phyloP scores from a whole-genome alignment of 805 yeast genomes.

The Candida michaelii region DNA sequence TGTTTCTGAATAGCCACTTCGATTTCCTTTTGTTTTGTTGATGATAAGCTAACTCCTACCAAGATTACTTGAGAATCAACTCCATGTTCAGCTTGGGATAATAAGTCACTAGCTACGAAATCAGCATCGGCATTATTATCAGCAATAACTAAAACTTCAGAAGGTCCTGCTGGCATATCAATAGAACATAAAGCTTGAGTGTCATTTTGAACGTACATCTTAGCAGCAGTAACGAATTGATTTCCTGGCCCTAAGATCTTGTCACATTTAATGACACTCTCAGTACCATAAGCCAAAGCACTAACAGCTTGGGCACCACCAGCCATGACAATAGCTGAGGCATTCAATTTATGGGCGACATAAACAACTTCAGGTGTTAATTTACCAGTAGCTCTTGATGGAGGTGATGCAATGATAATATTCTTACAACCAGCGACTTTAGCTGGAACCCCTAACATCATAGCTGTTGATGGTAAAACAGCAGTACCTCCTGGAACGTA shows the following conservation, averaged over 20 bases:
- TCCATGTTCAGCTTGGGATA: conserved; percentile 99
- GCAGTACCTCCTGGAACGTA: conserved; percentile 99
- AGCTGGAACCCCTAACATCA: conserved; percentile 99
- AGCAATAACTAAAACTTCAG: conserved; percentile 95
- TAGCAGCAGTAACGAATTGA: conserved; percentile 98
- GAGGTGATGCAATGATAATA: conserved; percentile 93
- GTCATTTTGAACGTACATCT: conserved; percentile 95
- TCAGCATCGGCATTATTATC: conserved; percentile 88
- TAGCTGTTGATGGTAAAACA: conserved; percentile 93
- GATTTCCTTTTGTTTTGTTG: conserved; percentile 59
- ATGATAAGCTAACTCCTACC: conserved; percentile 72
- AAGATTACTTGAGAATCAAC: conserved; percentile 95
- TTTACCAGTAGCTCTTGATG: conserved; percentile 81
- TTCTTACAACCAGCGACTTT: conserved; percentile 95
- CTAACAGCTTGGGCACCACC: conserved; percentile 99
- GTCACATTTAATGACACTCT: conserved; percentile 87
- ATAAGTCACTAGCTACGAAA: conserved; percentile 93
- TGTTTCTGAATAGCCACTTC: conserved; percentile 84
- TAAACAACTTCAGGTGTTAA: conserved; percentile 96
- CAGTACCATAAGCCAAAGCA: conserved; percentile 98
- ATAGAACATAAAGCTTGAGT: conserved; percentile 92
- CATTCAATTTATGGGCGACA: conserved; percentile 95
- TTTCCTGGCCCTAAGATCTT: conserved; percentile 98
- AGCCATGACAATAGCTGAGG: conserved; percentile 84
- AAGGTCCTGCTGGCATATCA: conserved; percentile 99